Percentiles rank a stretch among this genome's conserved stretches.
These are phyloP conservation scores for Calycina herbarum DNA, from an alignment of 2,329 filamentous ascomycete genomes.

Conservation along the genomic window DNA sequence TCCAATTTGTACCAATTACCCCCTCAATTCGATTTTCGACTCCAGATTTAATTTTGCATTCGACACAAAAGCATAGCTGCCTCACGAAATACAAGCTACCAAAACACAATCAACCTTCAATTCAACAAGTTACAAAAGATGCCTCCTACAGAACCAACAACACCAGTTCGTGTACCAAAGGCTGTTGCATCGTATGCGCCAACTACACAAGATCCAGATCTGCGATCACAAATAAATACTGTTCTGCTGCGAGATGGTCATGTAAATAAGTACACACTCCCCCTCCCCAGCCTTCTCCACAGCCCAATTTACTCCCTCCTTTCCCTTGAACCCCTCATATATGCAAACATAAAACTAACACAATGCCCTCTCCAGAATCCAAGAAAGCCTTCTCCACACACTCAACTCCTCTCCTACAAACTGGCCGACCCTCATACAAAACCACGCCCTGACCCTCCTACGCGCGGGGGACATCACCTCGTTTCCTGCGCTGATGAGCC, in stretches of 20 bases:
- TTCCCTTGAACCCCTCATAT: constrained; percentile 12
- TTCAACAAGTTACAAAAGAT: constrained; percentile 19
- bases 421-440: constrained; percentile 62
- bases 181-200: constrained; percentile 58
- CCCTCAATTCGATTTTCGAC: neutral
- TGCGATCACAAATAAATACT: constrained; percentile 63
- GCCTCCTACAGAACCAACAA: constrained; percentile 37
- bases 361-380: constrained; percentile 50
- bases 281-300: constrained; percentile 10
- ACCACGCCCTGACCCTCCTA: constrained; percentile 59
- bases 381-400: constrained; percentile 62
- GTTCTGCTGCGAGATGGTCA: constrained; percentile 59
- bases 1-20: neutral
- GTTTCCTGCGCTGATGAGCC: constrained; percentile 60
- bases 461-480: constrained; percentile 59
- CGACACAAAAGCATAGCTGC: neutral
- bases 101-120: neutral
- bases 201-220: constrained; percentile 60
- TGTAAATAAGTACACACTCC: constrained; percentile 52
- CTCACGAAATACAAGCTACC: neutral
- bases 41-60: neutral
- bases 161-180: constrained; percentile 59
- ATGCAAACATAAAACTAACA: constrained; percentile 14
- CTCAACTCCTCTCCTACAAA: constrained; percentile 60
- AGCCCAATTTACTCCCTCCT: constrained; percentile 10